Evolutionary conservation across 2,329 filamentous ascomycete genomes (phyloP), one percentile per base, ranked within the genome.

Genomic region (Trichoderma sp.): DNA sequence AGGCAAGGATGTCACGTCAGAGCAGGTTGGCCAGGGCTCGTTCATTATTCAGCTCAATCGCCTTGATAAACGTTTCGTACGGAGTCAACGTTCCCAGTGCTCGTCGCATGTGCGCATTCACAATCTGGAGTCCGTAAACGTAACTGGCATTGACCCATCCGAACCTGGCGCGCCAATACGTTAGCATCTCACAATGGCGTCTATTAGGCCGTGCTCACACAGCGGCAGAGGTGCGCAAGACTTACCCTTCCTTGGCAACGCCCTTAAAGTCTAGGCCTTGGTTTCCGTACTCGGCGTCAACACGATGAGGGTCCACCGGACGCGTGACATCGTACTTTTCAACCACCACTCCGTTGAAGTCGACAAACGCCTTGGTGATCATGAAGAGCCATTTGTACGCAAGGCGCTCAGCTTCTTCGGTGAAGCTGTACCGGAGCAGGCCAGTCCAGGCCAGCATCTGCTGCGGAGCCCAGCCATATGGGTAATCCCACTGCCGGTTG

Each of bases 131-230:
- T 48, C 94, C 95, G 76, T 96, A 96, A 67, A 98, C 92, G 78
- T 97, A 99, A 77, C 94, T 97, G 74, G 95, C 94, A 77, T 99
- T 99, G 75, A 98, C 95, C 95, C 95, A 99, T 63, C 94, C 95
- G 76, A 99, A 99, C 68, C 94, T 97, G 75, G 59, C 67, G 32
- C 68, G 64, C 37, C 10, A 6, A 57, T 58, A 35, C 29, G 73
- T 81, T 70, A 81, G 77, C 69, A 70, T 39, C 5, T 48, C n/a
- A 58, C 32, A 32, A 6, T 10, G 9, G 17, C n/a, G 61, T 66
- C 61, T 29, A 25, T 7, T n/a, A n/a, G n/a, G 29, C 42, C 42
- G 15, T 35, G 10, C 48, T 22, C 17, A 7, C 12, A 8, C n/a
- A 22, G 19, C n/a, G 15, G 50, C 15, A 58, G 59, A 60, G 56